phyloP scores from a whole-genome alignment of 768 basidiomycete genomes.

The Ramaria sp. region DNA sequence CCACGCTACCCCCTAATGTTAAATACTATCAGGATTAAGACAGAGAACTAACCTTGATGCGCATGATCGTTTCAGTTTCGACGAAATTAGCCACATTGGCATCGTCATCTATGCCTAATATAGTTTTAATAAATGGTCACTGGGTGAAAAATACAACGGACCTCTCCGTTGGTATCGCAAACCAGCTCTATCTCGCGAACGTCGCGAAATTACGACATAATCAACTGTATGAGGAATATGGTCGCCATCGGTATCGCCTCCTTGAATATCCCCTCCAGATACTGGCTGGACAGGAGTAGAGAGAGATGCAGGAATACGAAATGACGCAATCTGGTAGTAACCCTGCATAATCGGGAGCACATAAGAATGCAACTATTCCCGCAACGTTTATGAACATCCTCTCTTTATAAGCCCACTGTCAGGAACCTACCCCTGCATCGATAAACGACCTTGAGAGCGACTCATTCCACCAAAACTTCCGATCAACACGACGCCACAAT shows the following conservation, averaged over 20 bases:
- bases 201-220: slow-evolving; percentile 74
- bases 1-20: slow-evolving; percentile 44
- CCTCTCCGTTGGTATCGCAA: slow-evolving; percentile 91
- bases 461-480: slow-evolving; percentile 96
- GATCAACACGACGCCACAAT: slow-evolving; percentile 84
- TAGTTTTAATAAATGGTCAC: not conserved
- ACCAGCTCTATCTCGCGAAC: slow-evolving; percentile 84
- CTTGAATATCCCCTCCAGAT: slow-evolving; percentile 23
- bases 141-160: not conserved
- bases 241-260: slow-evolving; percentile 21
- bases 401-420: not conserved
- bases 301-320: slow-evolving; percentile 32
- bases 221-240: slow-evolving; percentile 34
- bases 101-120: slow-evolving; percentile 60
- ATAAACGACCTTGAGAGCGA: slow-evolving; percentile 75
- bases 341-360: slow-evolving; percentile 92
- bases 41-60: slow-evolving; percentile 49
- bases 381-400: not conserved
- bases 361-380: slow-evolving; percentile 61
- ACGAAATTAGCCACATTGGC: slow-evolving; percentile 95
- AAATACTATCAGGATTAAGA: not conserved
- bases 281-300: slow-evolving; percentile 31
- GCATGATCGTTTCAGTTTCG: slow-evolving; percentile 84
- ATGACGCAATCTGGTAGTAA: slow-evolving; percentile 67
- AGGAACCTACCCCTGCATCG: slow-evolving; percentile 62